Evolutionary conservation across 768 basidiomycete species (phyloP).

Genomic region (Pulveroboletus ravenelii): DNA sequence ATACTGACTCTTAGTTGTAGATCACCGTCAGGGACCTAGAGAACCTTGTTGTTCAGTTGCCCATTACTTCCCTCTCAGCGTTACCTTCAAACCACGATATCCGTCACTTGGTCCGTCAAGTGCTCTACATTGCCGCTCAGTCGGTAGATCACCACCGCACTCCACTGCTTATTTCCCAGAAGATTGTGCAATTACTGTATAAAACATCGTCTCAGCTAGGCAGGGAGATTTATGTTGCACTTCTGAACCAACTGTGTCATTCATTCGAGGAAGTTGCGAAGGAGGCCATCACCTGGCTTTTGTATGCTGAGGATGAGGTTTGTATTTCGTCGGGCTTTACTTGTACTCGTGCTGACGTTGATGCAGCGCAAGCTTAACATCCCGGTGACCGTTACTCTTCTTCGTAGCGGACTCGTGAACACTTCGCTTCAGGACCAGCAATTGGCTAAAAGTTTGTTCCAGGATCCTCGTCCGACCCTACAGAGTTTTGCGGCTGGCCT

Average conservation of each 20-base stretch:
- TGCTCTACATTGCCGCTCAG: conserved; percentile 76
- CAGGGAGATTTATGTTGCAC: conserved; percentile 86
- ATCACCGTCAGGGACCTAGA: conserved; percentile 61
- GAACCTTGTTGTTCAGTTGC: conserved; percentile 70
- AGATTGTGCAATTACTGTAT: conserved; percentile 92
- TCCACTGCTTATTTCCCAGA: conserved; percentile 90
- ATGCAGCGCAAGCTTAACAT: conserved; percentile 92
- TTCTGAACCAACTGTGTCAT: conserved; percentile 86
- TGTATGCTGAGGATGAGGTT: conserved; percentile 96
- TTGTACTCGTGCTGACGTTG: conserved; percentile 5
- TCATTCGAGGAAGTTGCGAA: conserved; percentile 89
- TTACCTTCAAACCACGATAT: conserved; percentile 84
- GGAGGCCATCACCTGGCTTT: conserved; percentile 94
- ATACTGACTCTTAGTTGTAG: conserved; percentile 12
- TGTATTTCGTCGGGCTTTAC: conserved; percentile 20
- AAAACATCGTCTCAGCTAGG: conserved; percentile 83
- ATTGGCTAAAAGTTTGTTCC: conserved; percentile 77
- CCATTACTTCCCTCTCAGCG: conserved; percentile 60
- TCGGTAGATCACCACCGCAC: conserved; percentile 79
- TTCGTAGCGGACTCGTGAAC: conserved; percentile 79
- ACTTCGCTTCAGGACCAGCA: conserved; percentile 81
- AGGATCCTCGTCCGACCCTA: conserved; percentile 71
- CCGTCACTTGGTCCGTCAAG: conserved; percentile 77
- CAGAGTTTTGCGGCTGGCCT: conserved; percentile 79
- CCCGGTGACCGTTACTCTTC: conserved; percentile 83